phyloP scores from a whole-genome alignment of 805 yeast genomes.

The Saturnispora sekii region DNA sequence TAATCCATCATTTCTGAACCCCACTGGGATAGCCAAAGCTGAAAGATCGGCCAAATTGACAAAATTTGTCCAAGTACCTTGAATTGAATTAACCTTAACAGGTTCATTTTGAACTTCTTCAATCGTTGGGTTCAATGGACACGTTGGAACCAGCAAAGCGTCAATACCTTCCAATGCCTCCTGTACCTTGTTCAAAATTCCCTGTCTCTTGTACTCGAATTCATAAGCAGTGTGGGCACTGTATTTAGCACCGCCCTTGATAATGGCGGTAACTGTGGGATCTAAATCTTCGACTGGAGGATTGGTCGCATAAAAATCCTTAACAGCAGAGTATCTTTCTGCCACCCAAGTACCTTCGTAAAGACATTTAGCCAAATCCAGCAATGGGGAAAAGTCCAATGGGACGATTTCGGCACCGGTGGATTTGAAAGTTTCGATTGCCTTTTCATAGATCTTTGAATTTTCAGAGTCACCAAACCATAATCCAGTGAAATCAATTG shows the following conservation, averaged over 20 bases:
- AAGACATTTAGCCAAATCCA: slow-evolving; percentile 75
- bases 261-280: slow-evolving; percentile 71
- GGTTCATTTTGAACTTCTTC: slow-evolving; percentile 70
- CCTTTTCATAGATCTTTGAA: slow-evolving; percentile 53
- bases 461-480: slow-evolving; percentile 83
- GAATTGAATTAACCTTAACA: slow-evolving; percentile 70
- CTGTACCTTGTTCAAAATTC: slow-evolving; percentile 56
- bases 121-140: slow-evolving; percentile 84
- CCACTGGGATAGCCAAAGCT: slow-evolving; percentile 86
- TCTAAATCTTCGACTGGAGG: slow-evolving; percentile 68
- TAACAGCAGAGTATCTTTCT: slow-evolving; percentile 80
- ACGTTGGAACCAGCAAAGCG: slow-evolving; percentile 82
- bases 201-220: slow-evolving; percentile 80
- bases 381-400: slow-evolving; percentile 64
- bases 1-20: slow-evolving; percentile 77
- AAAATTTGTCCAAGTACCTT: slow-evolving; percentile 98
- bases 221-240: slow-evolving; percentile 79
- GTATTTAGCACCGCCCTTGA: slow-evolving; percentile 66
- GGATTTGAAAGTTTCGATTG: slow-evolving; percentile 44
- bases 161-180: slow-evolving; percentile 52
- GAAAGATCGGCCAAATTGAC: slow-evolving; percentile 90
- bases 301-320: slow-evolving; percentile 57
- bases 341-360: slow-evolving; percentile 99
- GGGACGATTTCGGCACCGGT: slow-evolving; percentile 51
- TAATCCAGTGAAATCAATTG: slow-evolving; percentile 42